A percentile compares a stretch with the other conserved stretches of the same genome.
Evolutionary conservation across 2,329 filamentous ascomycete genomes (phyloP).

Genomic region (Penicillium sp.): DNA sequence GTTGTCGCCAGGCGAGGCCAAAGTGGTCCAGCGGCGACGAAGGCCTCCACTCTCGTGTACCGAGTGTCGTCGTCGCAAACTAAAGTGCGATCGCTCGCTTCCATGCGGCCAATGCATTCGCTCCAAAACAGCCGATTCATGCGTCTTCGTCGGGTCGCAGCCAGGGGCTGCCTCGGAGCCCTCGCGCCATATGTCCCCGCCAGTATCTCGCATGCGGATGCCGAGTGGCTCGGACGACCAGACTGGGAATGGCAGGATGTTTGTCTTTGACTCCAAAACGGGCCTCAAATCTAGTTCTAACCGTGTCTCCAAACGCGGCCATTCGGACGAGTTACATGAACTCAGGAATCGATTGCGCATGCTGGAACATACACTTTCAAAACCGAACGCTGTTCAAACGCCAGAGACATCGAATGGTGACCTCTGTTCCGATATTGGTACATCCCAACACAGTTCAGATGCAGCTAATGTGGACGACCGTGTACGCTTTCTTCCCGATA

Average conservation of each 20-base stretch:
- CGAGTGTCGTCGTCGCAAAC: slow-evolving; percentile 68
- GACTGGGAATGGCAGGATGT: slow-evolving; percentile 23
- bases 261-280: slow-evolving; percentile 33
- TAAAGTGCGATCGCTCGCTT: slow-evolving; percentile 70
- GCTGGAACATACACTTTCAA: slow-evolving; percentile 27
- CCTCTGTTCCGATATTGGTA: slow-evolving; percentile 12
- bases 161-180: slow-evolving; percentile 7
- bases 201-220: slow-evolving; percentile 9
- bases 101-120: slow-evolving; percentile 62
- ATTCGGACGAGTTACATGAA: slow-evolving; percentile 29
- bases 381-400: slow-evolving; percentile 19
- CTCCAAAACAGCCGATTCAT: slow-evolving; percentile 49
- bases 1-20: slow-evolving; percentile 3
- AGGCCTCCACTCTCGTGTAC: slow-evolving; percentile 65
- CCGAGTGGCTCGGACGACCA: slow-evolving; percentile 9
- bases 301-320: slow-evolving; percentile 24
- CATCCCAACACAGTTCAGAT: slow-evolving; percentile 11
- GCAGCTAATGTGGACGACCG: slow-evolving; percentile 23
- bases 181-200: slow-evolving; percentile 16
- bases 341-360: slow-evolving; percentile 26
- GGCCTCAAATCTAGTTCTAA: slow-evolving; percentile 18
- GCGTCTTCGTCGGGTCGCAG: slow-evolving; percentile 47
- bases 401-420: slow-evolving; percentile 25
- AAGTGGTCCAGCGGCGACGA: slow-evolving; percentile 47
- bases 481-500: slow-evolving; percentile 26